These are phyloP conservation scores for Dalbergia oliveri DNA, from an alignment of 306 rosid genomes.

Conservation along the genomic window DNA sequence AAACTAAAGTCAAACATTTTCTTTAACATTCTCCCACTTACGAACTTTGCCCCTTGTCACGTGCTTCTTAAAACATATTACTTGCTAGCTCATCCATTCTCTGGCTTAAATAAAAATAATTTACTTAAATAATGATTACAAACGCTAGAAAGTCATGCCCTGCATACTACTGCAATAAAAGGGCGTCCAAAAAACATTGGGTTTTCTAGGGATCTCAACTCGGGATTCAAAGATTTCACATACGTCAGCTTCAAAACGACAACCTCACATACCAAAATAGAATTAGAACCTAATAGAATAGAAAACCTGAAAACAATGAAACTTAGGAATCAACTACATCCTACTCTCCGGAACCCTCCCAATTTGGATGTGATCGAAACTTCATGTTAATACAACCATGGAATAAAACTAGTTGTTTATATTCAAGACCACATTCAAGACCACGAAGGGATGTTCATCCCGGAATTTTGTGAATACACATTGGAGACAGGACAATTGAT, in stretches of 20 bases:
- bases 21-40: neutral
- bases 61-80: neutral
- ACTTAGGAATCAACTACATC: neutral
- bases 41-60: neutral
- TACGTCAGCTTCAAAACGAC: neutral
- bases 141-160: neutral
- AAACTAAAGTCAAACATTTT: no score
- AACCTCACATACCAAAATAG: neutral
- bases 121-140: neutral
- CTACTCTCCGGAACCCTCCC: neutral
- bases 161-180: no score
- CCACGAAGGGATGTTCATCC: neutral
- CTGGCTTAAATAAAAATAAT: neutral
- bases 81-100: neutral
- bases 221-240: neutral
- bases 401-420: neutral
- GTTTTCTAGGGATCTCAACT: neutral
- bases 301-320: neutral
- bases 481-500: neutral
- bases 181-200: neutral
- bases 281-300: neutral
- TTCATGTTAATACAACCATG: neutral
- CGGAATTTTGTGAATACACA: neutral
- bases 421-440: neutral
- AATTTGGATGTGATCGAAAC: neutral